Conservation (phyloP, 176 grass and related monocot species). For the Calamus simplicifolius region DNA sequence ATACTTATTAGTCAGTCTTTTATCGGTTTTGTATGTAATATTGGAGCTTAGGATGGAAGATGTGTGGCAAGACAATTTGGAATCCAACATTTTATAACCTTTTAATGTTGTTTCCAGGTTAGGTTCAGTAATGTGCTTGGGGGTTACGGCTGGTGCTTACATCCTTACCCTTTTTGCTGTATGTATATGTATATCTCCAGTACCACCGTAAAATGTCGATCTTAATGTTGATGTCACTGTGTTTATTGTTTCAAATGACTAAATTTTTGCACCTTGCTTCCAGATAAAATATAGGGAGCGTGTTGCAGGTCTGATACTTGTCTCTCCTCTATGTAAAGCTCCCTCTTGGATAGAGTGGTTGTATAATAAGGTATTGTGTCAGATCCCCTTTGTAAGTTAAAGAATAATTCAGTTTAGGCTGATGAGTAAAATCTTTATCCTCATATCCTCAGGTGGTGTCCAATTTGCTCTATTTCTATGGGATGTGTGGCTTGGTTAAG, state of each 20-base stretch:
- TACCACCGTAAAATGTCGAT: neutral
- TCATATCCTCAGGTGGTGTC: slow-evolving; percentile 1
- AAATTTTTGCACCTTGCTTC: neutral
- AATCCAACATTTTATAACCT: neutral
- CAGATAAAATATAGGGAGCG: slow-evolving; percentile 16
- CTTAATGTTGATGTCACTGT: neutral
- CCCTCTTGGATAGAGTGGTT: slow-evolving; percentile 21
- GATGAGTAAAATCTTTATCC: no score
- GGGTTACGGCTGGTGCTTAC: slow-evolving; percentile 14
- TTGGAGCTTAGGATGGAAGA: neutral
- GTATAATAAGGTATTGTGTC: slow-evolving; percentile 10
- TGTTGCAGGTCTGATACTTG: slow-evolving; percentile 17
- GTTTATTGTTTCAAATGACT: no score
- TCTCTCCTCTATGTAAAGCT: slow-evolving; percentile 20
- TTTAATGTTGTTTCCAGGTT: neutral
- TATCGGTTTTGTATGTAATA: neutral
- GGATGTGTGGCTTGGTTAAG: slow-evolving; percentile 23
- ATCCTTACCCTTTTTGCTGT: slow-evolving; percentile 24
- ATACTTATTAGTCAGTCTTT: neutral
- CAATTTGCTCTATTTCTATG: slow-evolving; percentile 23
- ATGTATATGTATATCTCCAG: slow-evolving; percentile 1
- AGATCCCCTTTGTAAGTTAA: slow-evolving; percentile 2
- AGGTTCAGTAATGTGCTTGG: slow-evolving; percentile 20
- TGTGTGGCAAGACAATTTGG: no score
- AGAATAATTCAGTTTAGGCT: no score